Base-by-base conservation (phyloP, 805 yeast genomes). In the Ogataea salicorniae region DNA sequence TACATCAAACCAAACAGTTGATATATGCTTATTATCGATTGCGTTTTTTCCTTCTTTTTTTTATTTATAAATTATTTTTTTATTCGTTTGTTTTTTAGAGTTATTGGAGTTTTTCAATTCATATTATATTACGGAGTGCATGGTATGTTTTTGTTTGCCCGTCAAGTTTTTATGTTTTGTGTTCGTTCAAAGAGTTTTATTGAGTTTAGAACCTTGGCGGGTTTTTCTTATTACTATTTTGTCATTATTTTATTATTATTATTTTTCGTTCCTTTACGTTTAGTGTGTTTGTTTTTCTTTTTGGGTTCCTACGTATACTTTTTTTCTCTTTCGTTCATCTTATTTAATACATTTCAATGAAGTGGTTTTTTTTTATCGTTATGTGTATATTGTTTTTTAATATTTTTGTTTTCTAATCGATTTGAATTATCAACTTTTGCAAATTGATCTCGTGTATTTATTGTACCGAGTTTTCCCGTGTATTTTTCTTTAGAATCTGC, bases 1-100 rank as follows among this genome's bases (percentile, higher is more conserved):
- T 84, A 83, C 57, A 74, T 82, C 42, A 66, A 61, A 53, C 60
- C 66, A 29, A 51, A 49, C 14, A 48, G 49, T 41, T 56, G 33
- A 39, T 6, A 15, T 39, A 20, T 6, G 8, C n/a, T 15, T 14
- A 15, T 9, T 15, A 6, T 15, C 17, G n/a, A 14, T 34, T 34
- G 1, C 13, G n/a, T 34, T 34, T 36, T 13, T 3, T 14, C 22
- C 18, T n/a, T n/a, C n/a, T 23, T 15, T 11, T 16, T 20, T 29
- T 35, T 35, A n/a, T 16, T 23, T n/a, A n/a, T 11, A n/a, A 6
- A 16, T 35, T 20, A 20, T 16, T 33, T 18, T 34, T 22, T 34
- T 16, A 15, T 34, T 14, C 33, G 18, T 23, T 35, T 35, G 7
- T 37, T 14, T 37, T 37, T 37, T 37, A 26, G 31, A 26, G 31